Conservation (phyloP, 768 basidiomycete genomes). For the Xerocomellus chrysenteron region DNA sequence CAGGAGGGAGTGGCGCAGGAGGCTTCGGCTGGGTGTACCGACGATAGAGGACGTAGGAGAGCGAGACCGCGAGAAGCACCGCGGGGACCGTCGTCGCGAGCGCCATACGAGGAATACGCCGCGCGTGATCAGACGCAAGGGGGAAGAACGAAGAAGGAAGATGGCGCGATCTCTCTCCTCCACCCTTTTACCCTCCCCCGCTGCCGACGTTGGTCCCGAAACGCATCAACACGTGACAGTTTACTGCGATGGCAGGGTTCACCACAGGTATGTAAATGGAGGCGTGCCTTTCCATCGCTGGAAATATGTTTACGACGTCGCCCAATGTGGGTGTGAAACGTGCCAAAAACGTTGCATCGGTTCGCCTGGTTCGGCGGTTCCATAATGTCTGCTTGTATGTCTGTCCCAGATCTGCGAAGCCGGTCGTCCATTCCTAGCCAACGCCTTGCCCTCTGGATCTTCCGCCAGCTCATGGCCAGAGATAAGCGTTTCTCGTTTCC, state of each 20-base stretch:
- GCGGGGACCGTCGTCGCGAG: slow-evolving; percentile 10
- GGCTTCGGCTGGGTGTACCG: slow-evolving; percentile 10
- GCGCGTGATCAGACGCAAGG: not conserved
- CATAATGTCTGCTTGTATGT: too few species aligned
- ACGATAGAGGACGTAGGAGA: slow-evolving; percentile 20
- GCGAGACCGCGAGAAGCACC: slow-evolving; percentile 18
- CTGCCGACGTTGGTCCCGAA: not conserved
- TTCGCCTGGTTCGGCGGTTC: too few species aligned
- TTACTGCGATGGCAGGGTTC: too few species aligned
- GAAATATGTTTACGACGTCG: not conserved
- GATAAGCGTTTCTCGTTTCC: too few species aligned
- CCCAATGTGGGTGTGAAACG: too few species aligned
- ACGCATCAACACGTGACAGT: slow-evolving; percentile 12
- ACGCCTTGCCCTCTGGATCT: too few species aligned
- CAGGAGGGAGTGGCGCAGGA: slow-evolving; percentile 55
- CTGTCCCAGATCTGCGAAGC: not conserved
- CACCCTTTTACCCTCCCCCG: slow-evolving; percentile 10
- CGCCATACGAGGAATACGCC: slow-evolving; percentile 14
- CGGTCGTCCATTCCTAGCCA: not conserved
- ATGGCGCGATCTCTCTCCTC: not conserved
- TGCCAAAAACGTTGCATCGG: not conserved
- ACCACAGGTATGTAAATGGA: too few species aligned
- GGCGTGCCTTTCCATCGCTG: not conserved
- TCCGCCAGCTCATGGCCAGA: not conserved
- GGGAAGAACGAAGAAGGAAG: slow-evolving; percentile 23